Base-by-base conservation (phyloP, 225 moss, liverwort and hornwort genomes). In the Marchantia paleacea region DNA sequence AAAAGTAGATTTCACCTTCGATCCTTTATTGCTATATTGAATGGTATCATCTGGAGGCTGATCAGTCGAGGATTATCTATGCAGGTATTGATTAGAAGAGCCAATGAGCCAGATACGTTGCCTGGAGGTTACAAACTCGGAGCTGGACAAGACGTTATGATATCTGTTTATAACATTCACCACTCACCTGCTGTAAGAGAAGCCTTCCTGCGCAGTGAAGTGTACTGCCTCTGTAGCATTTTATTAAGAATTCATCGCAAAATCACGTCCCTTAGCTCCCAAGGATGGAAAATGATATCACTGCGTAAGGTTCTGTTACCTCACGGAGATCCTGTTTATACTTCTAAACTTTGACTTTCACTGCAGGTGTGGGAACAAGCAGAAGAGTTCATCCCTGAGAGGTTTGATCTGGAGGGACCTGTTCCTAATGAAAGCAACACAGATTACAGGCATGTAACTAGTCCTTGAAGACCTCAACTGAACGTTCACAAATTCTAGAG, bases 131-230 rank as follows among this genome's bases (percentile, higher is more conserved):
- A 95, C 81, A 94, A 78, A 80, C 77, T 99, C 62, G 99, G 87
- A 76, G 87, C 92, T 18, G 99, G 99, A 66, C 99, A 99, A 85
- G 99, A 99, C 76, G 94, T 99, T 52, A 99, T 99, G 99, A 99
- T 99, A 80, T 99, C 99, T n/a, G 95, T 99, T 48, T 99, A 99
- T 81, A 99, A 99, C 68, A 89, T 99, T 78, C 99, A 99, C 80
- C 99, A 92, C 69, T 99, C 99, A 79, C 89, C 99, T n/a, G 82
- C 83, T 73, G 96, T 96, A 64, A 87, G 22, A 18, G 2, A 60
- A 1, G 20, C 19, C 9, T 47, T 13, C 55, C 28, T 54, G 28
- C 74, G 15, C 8, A 51, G 12, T 31, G 31, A 69, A 39, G 30
- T 39, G 10, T 25, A 30, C 1, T 39, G 12, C 14, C 10, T 4